Conservation (phyloP, 257 asterid genomes). For the Fraxinus pennsylvanica region DNA sequence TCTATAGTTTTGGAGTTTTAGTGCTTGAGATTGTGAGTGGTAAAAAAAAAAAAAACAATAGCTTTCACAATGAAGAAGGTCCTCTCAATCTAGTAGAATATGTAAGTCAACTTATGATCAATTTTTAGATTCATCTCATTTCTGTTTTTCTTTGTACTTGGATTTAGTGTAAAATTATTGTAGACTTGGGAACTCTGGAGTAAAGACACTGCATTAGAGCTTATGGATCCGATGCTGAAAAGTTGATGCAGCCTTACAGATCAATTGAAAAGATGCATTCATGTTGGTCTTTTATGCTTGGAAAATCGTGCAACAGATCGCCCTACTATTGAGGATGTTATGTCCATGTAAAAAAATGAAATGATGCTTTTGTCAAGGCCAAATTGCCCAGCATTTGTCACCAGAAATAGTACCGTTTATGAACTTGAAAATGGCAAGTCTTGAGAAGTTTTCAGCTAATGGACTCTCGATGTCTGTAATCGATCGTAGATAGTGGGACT, state of each 20-base stretch:
- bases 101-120: conserved; percentile 35
- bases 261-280: conserved; percentile 44
- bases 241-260: conserved; percentile 28
- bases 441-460: conserved; percentile 26
- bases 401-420: conserved; percentile 19
- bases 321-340: conserved; percentile 49
- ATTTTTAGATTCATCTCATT: not conserved
- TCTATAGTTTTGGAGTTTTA: conserved; percentile 60
- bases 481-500: conserved; percentile 6
- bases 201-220: conserved; percentile 31
- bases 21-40: conserved; percentile 61
- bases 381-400: conserved; percentile 47
- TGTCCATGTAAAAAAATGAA: conserved; percentile 47
- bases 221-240: conserved; percentile 45
- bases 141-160: not conserved
- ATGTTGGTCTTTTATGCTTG: conserved; percentile 55
- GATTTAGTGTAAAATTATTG: not conserved
- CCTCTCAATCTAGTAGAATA: conserved; percentile 57
- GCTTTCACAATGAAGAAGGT: conserved; percentile 41
- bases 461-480: conserved; percentile 35
- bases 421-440: not conserved
- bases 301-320: conserved; percentile 51
- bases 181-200: conserved; percentile 69
- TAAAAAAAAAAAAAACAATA: conserved; percentile 43
- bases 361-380: conserved; percentile 34